phyloP scores from a whole-genome alignment of 208 protist genomes.

The Leishmania lainsoni region DNA sequence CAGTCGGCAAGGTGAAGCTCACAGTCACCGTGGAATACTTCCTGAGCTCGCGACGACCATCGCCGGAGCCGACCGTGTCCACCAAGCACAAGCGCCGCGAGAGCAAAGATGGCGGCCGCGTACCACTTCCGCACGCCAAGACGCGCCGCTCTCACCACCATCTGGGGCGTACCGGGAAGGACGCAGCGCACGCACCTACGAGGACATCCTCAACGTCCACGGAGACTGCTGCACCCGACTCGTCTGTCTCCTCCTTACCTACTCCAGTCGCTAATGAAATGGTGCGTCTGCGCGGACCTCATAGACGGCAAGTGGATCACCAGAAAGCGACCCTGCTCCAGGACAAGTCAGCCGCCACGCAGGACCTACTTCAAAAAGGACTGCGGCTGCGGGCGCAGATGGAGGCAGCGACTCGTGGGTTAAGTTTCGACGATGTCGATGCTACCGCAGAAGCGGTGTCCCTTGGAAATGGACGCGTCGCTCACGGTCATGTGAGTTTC shows the following conservation, averaged over 20 bases:
- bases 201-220: conserved; percentile 7
- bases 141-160: conserved; percentile 26
- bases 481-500: neutral
- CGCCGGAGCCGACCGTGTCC: neutral
- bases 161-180: conserved; percentile 3
- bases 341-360: conserved; percentile 23
- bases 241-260: neutral
- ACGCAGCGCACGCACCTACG: neutral
- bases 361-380: conserved; percentile 46
- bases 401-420: conserved; percentile 32
- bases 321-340: neutral
- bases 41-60: conserved; percentile 8
- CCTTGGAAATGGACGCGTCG: neutral
- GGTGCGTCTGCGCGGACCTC: neutral
- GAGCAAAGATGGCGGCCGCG: neutral
- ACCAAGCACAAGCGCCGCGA: conserved; percentile 27
- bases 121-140: conserved; percentile 23
- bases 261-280: neutral
- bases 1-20: conserved; percentile 62
- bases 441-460: neutral
- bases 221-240: conserved; percentile 1
- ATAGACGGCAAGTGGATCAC: neutral
- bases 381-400: conserved; percentile 49
- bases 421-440: neutral
- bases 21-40: conserved; percentile 50